phyloP scores from a whole-genome alignment of 2,329 filamentous ascomycete genomes.

The Rutstroemia sp. region DNA sequence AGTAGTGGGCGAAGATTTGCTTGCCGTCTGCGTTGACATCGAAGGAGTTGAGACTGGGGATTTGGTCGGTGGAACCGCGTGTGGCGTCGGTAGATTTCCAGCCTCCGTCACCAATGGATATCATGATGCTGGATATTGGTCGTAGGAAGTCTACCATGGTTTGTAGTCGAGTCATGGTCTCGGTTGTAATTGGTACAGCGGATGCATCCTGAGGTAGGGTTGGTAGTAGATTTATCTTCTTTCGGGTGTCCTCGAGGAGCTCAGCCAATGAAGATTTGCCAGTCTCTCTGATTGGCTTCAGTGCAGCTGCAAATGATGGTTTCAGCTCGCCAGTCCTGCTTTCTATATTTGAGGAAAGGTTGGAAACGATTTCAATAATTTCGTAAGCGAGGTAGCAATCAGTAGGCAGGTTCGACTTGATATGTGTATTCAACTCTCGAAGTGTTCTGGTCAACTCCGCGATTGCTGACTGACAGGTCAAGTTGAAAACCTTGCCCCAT shows the following conservation, averaged over 20 bases:
- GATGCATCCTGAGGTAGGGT: slow-evolving; percentile 71
- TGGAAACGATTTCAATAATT: slow-evolving; percentile 82
- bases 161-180: slow-evolving; percentile 80
- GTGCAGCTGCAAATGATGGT: slow-evolving; percentile 68
- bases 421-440: slow-evolving; percentile 81
- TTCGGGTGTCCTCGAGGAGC: slow-evolving; percentile 75
- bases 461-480: slow-evolving; percentile 71
- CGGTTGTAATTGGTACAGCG: slow-evolving; percentile 67
- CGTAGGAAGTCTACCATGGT: slow-evolving; percentile 80
- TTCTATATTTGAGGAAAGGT: slow-evolving; percentile 72
- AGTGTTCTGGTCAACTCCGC: slow-evolving; percentile 79
- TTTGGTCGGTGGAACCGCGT: slow-evolving; percentile 52
- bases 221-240: slow-evolving; percentile 57
- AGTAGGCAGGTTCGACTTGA: slow-evolving; percentile 76
- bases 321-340: slow-evolving; percentile 81
- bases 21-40: slow-evolving; percentile 85
- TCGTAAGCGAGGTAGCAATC: slow-evolving; percentile 96
- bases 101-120: slow-evolving; percentile 86
- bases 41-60: slow-evolving; percentile 68
- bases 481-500: slow-evolving; percentile 71
- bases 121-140: slow-evolving; percentile 82
- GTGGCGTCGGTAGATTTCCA: slow-evolving; percentile 58
- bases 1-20: slow-evolving; percentile 84
- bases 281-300: slow-evolving; percentile 87
- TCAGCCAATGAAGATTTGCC: slow-evolving; percentile 80